Evolutionary conservation across 768 basidiomycete species (phyloP).

Genomic region (Phylloporus sp.): DNA sequence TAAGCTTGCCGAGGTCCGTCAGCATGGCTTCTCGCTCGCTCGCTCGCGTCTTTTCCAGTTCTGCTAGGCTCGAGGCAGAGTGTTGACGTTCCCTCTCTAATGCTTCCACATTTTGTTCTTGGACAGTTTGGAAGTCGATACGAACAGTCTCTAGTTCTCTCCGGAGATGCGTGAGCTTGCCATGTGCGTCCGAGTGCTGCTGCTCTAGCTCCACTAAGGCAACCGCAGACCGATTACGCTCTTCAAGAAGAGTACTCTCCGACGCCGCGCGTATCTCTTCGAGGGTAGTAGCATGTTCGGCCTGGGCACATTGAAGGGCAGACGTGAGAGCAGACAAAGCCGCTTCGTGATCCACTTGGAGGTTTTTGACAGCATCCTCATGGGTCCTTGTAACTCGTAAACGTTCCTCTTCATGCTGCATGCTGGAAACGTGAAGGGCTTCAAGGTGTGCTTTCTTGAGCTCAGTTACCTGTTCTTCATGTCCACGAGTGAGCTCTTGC

Average conservation of each 20-base stretch:
- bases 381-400: slow-evolving; percentile 38
- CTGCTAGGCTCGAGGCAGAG: slow-evolving; percentile 18
- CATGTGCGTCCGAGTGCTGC: slow-evolving; percentile 47
- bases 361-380: slow-evolving; percentile 35
- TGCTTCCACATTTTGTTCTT: slow-evolving; percentile 12
- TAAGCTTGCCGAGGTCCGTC: slow-evolving; percentile 46
- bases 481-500: slow-evolving; percentile 50
- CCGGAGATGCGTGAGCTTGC: slow-evolving; percentile 33
- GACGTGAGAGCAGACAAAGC: slow-evolving; percentile 41
- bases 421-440: slow-evolving; percentile 30
- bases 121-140: slow-evolving; percentile 31
- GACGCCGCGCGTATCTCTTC: slow-evolving; percentile 34
- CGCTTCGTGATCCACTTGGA: slow-evolving; percentile 47
- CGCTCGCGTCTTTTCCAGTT: slow-evolving; percentile 15
- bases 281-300: slow-evolving; percentile 33
- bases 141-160: slow-evolving; percentile 63
- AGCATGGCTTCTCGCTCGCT: slow-evolving; percentile 32
- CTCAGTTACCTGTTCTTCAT: slow-evolving; percentile 51
- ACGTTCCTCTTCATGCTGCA: slow-evolving; percentile 36
- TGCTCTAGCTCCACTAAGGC: slow-evolving; percentile 48
- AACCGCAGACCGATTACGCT: slow-evolving; percentile 43
- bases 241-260: slow-evolving; percentile 38
- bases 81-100: slow-evolving; percentile 29
- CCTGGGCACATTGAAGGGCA: slow-evolving; percentile 36
- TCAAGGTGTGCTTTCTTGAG: slow-evolving; percentile 47